A percentile compares a stretch with the other conserved stretches of the same genome.
Evolutionary conservation across 805 yeast species (phyloP).

Genomic region (Pichia ethanolica): DNA sequence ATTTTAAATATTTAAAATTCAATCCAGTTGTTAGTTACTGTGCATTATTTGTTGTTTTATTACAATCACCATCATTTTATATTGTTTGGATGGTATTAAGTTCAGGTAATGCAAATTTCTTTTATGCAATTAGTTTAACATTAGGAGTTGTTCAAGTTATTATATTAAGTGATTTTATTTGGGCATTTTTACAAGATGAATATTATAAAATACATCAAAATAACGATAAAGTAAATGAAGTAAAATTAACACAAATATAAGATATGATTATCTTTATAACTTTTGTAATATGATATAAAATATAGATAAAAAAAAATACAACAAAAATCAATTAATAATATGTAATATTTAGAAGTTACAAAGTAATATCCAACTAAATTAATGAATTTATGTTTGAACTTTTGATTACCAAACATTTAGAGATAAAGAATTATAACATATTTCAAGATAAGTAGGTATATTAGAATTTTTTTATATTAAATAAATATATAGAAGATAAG

Average conservation of each 20-base stretch:
- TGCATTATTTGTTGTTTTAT: conserved; percentile 29
- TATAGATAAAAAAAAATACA: too few species aligned
- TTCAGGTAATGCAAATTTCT: conserved; percentile 93
- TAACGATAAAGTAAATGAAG: neutral
- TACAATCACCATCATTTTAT: conserved; percentile 82
- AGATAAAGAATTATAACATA: too few species aligned
- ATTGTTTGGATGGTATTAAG: conserved; percentile 92
- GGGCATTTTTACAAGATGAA: conserved; percentile 71
- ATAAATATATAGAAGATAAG: too few species aligned
- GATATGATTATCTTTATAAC: neutral
- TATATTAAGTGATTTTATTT: conserved; percentile 65
- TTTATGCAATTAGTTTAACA: conserved; percentile 85
- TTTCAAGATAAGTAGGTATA: too few species aligned
- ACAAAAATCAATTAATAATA: too few species aligned
- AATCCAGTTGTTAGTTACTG: conserved; percentile 23
- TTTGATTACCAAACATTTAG: too few species aligned
- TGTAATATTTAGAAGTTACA: too few species aligned
- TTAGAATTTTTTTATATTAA: too few species aligned
- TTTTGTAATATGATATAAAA: too few species aligned
- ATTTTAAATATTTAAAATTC: conserved; percentile 22
- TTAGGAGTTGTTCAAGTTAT: conserved; percentile 65
- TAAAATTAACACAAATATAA: conserved; percentile 37
- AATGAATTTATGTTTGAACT: too few species aligned
- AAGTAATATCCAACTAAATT: too few species aligned
- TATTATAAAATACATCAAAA: conserved; percentile 34